A percentile compares a stretch with the other conserved stretches of the same genome.
phyloP scores from a whole-genome alignment of 495 filamentous ascomycete genomes.

The Penicillium crystallinum region DNA sequence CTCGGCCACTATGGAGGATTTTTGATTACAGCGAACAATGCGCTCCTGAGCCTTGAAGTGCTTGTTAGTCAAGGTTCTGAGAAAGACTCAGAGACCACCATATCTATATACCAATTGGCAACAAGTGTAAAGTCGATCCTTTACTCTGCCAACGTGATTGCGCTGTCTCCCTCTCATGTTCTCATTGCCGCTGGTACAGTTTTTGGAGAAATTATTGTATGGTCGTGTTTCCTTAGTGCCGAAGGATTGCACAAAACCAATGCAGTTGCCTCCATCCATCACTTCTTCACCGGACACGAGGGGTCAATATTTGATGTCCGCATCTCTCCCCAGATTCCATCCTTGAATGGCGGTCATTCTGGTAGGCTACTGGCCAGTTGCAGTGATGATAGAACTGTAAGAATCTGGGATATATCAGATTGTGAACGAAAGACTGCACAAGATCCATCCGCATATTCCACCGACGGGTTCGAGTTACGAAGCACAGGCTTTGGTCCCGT shows the following conservation, averaged over 20 bases:
- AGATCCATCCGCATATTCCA: conserved; percentile 36
- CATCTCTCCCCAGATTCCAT: conserved; percentile 58
- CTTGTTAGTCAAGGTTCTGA: conserved; percentile 8
- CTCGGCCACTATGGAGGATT: conserved; percentile 20
- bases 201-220: conserved; percentile 88
- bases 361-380: conserved; percentile 75
- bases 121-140: conserved; percentile 79
- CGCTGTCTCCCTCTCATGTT: conserved; percentile 50
- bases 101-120: conserved; percentile 40
- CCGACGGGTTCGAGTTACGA: conserved; percentile 40
- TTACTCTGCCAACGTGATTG: conserved; percentile 73
- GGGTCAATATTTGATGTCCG: conserved; percentile 87
- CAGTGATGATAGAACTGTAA: conserved; percentile 89
- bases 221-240: conserved; percentile 56
- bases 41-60: conserved; percentile 47
- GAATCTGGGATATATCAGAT: conserved; percentile 77
- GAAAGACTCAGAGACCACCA: conserved; percentile 15
- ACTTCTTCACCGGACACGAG: conserved; percentile 81
- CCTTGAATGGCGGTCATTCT: conserved; percentile 25
- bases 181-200: conserved; percentile 85
- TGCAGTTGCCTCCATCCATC: conserved; percentile 47
- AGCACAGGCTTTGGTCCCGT: conserved; percentile 38
- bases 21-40: conserved; percentile 83
- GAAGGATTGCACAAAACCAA: conserved; percentile 1
- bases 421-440: conserved; percentile 28